Evolutionary conservation across 495 filamentous ascomycete species (phyloP).

Genomic region (Penicillium nucicola): DNA sequence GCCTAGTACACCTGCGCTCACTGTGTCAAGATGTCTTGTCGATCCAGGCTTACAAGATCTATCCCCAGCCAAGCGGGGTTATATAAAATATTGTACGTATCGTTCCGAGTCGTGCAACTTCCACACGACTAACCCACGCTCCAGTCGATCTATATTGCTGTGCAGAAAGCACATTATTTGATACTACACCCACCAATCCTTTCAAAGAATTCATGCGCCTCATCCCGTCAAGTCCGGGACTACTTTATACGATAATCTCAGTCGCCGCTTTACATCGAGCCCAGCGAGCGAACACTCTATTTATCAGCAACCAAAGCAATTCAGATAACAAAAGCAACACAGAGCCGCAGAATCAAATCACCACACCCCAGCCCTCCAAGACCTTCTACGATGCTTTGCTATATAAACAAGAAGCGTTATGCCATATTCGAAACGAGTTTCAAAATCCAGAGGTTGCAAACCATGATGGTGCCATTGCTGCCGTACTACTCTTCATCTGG

Average conservation of each 20-base stretch:
- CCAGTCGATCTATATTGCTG: slow-evolving; percentile 17
- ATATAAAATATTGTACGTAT: slow-evolving; percentile 18
- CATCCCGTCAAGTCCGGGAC: slow-evolving; percentile 13
- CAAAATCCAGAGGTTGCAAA: neutral
- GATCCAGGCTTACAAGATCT: slow-evolving; percentile 15
- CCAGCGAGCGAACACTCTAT: neutral
- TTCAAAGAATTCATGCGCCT: slow-evolving; percentile 21
- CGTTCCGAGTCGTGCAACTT: neutral
- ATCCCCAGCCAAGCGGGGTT: slow-evolving; percentile 2
- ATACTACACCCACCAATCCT: slow-evolving; percentile 5
- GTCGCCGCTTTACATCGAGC: slow-evolving; percentile 17
- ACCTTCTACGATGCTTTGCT: slow-evolving; percentile 8
- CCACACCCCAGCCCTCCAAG: neutral
- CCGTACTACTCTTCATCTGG: slow-evolving; percentile 17
- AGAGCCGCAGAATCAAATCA: neutral
- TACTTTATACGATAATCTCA: slow-evolving; percentile 15
- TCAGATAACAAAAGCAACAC: too few relatives aligned
- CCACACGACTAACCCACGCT: neutral
- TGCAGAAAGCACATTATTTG: slow-evolving; percentile 12
- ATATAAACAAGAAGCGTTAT: slow-evolving; percentile 13
- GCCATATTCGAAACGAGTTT: slow-evolving; percentile 4
- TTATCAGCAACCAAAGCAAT: neutral
- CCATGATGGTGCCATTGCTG: slow-evolving; percentile 14
- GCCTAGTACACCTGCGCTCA: neutral
- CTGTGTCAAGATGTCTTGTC: slow-evolving; percentile 5